These are phyloP conservation scores for Pelagophyceae sp. DNA, from an alignment of 352 stramenopile genomes.

Conservation along the genomic window DNA sequence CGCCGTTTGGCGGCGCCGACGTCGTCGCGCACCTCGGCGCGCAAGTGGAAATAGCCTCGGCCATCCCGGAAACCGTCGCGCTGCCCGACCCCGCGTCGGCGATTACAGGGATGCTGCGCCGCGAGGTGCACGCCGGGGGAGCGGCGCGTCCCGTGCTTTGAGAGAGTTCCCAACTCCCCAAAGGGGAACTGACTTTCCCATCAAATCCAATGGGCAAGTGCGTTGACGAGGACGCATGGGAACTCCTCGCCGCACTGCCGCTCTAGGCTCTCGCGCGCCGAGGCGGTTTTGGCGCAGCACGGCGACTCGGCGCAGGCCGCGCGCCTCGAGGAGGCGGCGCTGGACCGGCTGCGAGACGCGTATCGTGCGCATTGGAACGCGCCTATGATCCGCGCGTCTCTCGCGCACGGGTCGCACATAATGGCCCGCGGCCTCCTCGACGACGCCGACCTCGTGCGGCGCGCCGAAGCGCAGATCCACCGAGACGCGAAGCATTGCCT, in stretches of 20 bases:
- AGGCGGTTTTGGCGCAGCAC: conserved; percentile 11
- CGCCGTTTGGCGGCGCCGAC: conserved; percentile 43
- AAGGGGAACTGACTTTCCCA: no score
- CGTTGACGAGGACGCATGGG: no score
- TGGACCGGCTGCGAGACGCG: conserved; percentile 44
- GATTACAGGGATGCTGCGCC: no score
- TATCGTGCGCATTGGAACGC: conserved; percentile 53
- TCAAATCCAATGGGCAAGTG: no score
- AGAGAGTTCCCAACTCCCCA: no score
- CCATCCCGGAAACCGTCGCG: not conserved
- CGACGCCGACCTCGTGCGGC: not conserved
- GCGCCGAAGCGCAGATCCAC: no score
- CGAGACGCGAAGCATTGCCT: no score
- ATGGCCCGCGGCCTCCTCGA: conserved; percentile 32
- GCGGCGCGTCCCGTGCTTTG: no score
- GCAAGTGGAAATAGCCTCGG: conserved; percentile 29
- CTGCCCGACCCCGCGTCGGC: no score
- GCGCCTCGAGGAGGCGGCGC: conserved; percentile 25
- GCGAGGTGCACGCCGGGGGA: no score
- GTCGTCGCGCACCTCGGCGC: conserved; percentile 50
- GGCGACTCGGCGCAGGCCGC: conserved; percentile 16
- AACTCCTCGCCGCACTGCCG: no score
- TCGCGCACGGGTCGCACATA: conserved; percentile 46
- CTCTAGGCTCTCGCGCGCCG: conserved; percentile 19
- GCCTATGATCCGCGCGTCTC: conserved; percentile 43